Evolutionary conservation across 805 yeast genomes (phyloP), one percentile per base, ranked within the genome.

Genomic region (Nadsonia fulvescens): DNA sequence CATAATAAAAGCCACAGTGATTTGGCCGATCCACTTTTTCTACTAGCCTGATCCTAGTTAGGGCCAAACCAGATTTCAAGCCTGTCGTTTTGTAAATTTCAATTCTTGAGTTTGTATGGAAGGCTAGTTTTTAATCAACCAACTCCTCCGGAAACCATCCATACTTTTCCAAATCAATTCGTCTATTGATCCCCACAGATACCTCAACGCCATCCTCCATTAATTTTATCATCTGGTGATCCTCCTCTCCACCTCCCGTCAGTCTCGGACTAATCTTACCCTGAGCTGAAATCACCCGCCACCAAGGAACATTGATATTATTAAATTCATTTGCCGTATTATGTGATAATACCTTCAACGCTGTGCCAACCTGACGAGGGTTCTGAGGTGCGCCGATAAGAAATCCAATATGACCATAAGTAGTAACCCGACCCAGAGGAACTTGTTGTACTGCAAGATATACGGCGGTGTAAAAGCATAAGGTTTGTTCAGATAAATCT

Each of bases 361-460:
- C 63, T 16, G 62, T 60, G 0, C 91, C 91, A 1, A 75, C 86
- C 32, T 66, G 81, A 6, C 91, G 53, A 1, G 89, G 58, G 36
- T 74, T 70, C 27, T 54, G 61, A 0, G 91, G 86, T 24, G 59
- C 53, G 19, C 58, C 61, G 1, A 73, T 54, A 5, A 74, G 47
- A 33, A 61, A 59, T 0, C 89, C 89, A 5, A 76, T 64, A 42
- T 74, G 83, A 55, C 70, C 82, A 37, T 76, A 76, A 10, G 70
- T 58, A 0, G 81, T 66, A 5, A 70, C 81, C 20, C 48, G 47
- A 1, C 82, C 86, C 5, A 37, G 34, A 0, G 91, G 91, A 4
- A 76, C 58, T 31, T 51, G 46, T 16, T 47, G 49, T 1, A 64
- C 68, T 3, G 62, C 49, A 3, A 56, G 49, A 39, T 68, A 76